phyloP scores from a whole-genome alignment of 345 rosid species.

The Rhodamnia argentea region DNA sequence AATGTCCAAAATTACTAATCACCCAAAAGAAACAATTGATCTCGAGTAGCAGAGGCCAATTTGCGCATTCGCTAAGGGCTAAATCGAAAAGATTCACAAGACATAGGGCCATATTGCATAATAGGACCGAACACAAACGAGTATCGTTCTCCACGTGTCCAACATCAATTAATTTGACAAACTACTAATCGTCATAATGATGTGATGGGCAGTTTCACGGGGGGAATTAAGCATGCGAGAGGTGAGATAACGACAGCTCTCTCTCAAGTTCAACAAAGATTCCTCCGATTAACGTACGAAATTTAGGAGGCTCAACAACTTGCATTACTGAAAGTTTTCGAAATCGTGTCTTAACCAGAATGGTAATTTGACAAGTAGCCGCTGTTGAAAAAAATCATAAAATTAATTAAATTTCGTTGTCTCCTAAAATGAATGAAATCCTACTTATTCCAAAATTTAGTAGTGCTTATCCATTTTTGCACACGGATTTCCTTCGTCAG shows the following conservation, averaged over 20 bases:
- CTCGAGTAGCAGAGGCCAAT: no score
- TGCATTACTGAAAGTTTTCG: background rate
- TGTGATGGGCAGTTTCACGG: background rate
- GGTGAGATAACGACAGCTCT: background rate
- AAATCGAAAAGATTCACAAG: background rate
- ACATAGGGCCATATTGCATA: background rate
- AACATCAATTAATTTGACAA: background rate
- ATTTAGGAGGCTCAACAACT: background rate
- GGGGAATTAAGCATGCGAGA: background rate
- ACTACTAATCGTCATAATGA: background rate
- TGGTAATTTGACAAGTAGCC: background rate
- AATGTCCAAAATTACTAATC: no score
- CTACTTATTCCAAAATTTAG: background rate
- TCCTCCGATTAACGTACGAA: background rate
- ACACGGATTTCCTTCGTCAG: background rate
- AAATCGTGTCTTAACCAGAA: background rate
- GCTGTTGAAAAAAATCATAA: background rate
- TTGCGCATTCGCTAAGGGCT: background rate
- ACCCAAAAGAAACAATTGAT: no score
- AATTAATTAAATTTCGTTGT: background rate
- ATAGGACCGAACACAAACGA: background rate
- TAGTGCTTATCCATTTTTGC: background rate
- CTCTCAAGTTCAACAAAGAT: background rate
- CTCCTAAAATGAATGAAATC: background rate
- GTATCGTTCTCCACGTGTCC: background rate